Evolutionary conservation across 192 early-diverging fungal genomes (phyloP).

Genomic region (Diversispora epigaea): DNA sequence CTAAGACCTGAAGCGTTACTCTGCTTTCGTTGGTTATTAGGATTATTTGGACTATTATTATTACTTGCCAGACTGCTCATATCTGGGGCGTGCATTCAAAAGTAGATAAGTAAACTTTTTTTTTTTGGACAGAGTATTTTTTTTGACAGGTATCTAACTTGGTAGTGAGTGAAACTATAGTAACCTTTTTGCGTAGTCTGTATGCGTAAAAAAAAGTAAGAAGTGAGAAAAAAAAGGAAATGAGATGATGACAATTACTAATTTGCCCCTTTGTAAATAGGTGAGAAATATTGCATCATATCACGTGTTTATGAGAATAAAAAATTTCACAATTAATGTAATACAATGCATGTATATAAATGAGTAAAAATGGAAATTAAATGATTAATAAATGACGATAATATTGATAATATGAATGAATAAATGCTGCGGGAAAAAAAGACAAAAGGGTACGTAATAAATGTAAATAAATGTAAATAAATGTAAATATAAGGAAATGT

Average conservation of each 20-base stretch:
- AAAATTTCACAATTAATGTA: neutral
- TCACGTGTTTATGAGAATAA: neutral
- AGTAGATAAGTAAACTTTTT: neutral
- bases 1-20: conserved; percentile 14
- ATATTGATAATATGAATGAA: too few relatives aligned
- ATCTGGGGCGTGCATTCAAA: conserved; percentile 16
- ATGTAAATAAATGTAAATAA: too few relatives aligned
- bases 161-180: neutral
- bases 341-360: neutral
- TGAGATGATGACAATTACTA: neutral
- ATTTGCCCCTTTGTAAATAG: neutral
- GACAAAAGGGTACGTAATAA: too few relatives aligned
- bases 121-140: neutral
- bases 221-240: neutral
- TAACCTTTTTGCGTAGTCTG: conserved; percentile 22
- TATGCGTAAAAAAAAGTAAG: conserved; percentile 4
- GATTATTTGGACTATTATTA: neutral
- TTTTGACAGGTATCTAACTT: conserved; percentile 8
- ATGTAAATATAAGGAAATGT: too few relatives aligned
- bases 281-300: neutral
- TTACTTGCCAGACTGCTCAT: neutral
- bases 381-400: neutral
- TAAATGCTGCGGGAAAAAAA: too few relatives aligned
- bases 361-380: neutral
- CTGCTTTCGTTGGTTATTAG: conserved; percentile 15